Percentiles rank a stretch among this genome's conserved stretches.
These are phyloP conservation scores for Lactifluus hygrophoroides DNA, from an alignment of 768 basidiomycete species.

Conservation along the genomic window DNA sequence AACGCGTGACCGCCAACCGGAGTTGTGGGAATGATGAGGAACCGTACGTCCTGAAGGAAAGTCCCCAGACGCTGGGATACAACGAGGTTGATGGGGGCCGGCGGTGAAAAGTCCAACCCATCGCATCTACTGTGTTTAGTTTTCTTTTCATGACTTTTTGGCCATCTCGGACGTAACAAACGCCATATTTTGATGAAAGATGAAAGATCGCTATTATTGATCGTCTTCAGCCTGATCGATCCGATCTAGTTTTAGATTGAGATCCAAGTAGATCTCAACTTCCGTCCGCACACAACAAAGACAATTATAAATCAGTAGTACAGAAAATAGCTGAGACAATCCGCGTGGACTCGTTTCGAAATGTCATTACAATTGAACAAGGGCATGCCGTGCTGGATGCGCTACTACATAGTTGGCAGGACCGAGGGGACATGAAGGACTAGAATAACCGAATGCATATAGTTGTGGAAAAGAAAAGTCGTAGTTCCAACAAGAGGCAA, in stretches of 20 bases:
- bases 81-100: constrained; percentile 30
- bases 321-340: background rate
- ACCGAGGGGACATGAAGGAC: background rate
- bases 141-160: background rate
- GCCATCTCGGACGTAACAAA: background rate
- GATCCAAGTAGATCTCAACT: constrained; percentile 8
- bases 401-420: constrained; percentile 9
- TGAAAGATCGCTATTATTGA: background rate
- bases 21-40: constrained; percentile 64
- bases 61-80: constrained; percentile 43
- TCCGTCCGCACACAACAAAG: background rate
- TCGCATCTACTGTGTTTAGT: too few relatives aligned
- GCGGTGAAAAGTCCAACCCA: too few relatives aligned
- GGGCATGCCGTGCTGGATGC: background rate
- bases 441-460: background rate
- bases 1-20: constrained; percentile 66
- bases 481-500: background rate
- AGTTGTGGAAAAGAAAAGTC: background rate
- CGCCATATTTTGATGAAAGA: too few relatives aligned
- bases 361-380: constrained; percentile 3
- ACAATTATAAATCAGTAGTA: background rate
- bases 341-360: background rate
- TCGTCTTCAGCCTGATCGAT: constrained; percentile 5
- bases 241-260: constrained; percentile 1
- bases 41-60: constrained; percentile 32